Percentiles rank a stretch among this genome's conserved stretches.
These are phyloP conservation scores for Viola pubescens DNA, from an alignment of 441 rosid genomes.

Conservation along the genomic window DNA sequence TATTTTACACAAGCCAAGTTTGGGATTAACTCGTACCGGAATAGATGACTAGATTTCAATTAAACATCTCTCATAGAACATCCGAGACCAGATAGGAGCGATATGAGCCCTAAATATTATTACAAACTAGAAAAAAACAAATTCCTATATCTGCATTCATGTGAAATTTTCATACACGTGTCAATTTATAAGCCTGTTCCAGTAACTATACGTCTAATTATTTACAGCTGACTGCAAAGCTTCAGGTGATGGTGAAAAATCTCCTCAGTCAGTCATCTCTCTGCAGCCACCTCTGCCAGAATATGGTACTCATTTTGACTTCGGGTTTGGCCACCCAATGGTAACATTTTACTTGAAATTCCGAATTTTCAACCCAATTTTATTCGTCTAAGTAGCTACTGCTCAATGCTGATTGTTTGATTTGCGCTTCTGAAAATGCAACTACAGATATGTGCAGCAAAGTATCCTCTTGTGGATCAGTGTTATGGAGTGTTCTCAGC, in stretches of 20 bases:
- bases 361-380: conserved; percentile 3
- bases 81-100: too few relatives aligned
- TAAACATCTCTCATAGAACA: too few relatives aligned
- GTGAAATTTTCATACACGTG: too few relatives aligned
- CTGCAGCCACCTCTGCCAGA: conserved; percentile 47
- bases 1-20: too few relatives aligned
- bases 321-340: conserved; percentile 58
- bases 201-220: background rate
- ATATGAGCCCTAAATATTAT: too few relatives aligned
- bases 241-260: conserved; percentile 38
- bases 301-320: conserved; percentile 36
- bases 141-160: too few relatives aligned
- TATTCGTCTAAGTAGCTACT: background rate
- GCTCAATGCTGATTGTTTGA: background rate
- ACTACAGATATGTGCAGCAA: conserved; percentile 43
- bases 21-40: too few relatives aligned
- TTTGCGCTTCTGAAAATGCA: conserved; percentile 13
- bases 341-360: conserved; percentile 25
- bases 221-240: conserved; percentile 50
- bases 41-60: too few relatives aligned
- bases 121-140: too few relatives aligned
- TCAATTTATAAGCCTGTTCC: too few relatives aligned
- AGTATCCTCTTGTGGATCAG: conserved; percentile 54
- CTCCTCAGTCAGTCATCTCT: conserved; percentile 35
- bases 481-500: conserved; percentile 62